Evolutionary conservation across 768 basidiomycete genomes (phyloP).

Genomic region (Hemileccinum impolitum): DNA sequence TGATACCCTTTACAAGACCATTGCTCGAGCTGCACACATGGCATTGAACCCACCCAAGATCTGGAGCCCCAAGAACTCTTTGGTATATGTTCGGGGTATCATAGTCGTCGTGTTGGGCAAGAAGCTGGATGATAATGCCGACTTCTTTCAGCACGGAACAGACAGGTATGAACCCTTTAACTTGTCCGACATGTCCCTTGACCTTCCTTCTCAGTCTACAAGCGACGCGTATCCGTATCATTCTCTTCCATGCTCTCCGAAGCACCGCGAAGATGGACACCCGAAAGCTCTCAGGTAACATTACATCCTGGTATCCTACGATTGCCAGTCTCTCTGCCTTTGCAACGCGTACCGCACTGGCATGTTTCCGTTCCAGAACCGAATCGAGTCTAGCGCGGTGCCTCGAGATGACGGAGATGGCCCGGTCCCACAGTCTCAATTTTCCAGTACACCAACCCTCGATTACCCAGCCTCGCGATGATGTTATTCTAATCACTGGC

Average conservation of each 20-base stretch:
- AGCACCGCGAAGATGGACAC: slow-evolving; percentile 18
- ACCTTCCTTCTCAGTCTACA: slow-evolving; percentile 29
- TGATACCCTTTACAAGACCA: slow-evolving; percentile 8
- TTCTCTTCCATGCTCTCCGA: slow-evolving; percentile 35
- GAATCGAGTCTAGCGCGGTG: slow-evolving; percentile 13
- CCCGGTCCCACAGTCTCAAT: not conserved
- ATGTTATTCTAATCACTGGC: slow-evolving; percentile 32
- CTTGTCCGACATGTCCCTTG: not conserved
- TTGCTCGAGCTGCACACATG: slow-evolving; percentile 1
- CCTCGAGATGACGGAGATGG: slow-evolving; percentile 14
- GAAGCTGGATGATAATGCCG: slow-evolving; percentile 7
- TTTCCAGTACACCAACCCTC: slow-evolving; percentile 12
- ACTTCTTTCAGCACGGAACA: slow-evolving; percentile 11
- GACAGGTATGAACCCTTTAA: slow-evolving; percentile 6
- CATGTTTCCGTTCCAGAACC: slow-evolving; percentile 12
- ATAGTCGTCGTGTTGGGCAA: slow-evolving; percentile 11
- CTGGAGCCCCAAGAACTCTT: slow-evolving; percentile 14
- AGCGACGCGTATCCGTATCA: slow-evolving; percentile 40
- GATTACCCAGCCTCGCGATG: not conserved
- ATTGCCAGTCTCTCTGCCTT: slow-evolving; percentile 25
- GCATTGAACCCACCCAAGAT: slow-evolving; percentile 13
- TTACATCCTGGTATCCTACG: slow-evolving; percentile 37
- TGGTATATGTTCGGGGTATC: slow-evolving; percentile 13
- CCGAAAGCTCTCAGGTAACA: slow-evolving; percentile 24
- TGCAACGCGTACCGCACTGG: slow-evolving; percentile 6